Evolutionary conservation across 202 grass and related monocot genomes (phyloP), one percentile per base, ranked within the genome.

Genomic region (Panicum hallii): DNA sequence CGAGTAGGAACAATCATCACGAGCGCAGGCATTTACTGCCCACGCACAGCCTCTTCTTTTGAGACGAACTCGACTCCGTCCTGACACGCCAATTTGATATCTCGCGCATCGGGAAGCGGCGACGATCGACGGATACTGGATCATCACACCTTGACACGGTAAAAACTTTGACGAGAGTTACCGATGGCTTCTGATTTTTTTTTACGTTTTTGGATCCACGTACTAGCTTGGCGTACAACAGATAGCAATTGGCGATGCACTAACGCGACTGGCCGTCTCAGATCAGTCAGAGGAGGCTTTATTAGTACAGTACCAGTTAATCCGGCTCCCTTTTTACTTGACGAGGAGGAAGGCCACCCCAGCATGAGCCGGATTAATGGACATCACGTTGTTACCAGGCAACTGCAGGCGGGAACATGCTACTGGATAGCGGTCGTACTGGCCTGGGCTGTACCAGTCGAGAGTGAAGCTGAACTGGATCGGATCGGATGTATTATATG

Each of bases 1-100:
- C 6, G 26, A 0, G 26, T 73, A 80, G 76, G 67, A 80, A 63
- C 67, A 79, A 65, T 80, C 46, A 65, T 86, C 75, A 55, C 84
- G 2, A 15, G 3, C 36, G 43, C 74, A 62, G 41, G 53, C 65
- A 71, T 40, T 74, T 50, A 44, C 58, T 41, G 16, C 19, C 20
- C 17, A 6, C 5, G 11, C 3, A 1, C 26, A 1, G 16, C 58
- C 15, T 6, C 38, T n/a, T 36, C 50, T 28, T 54, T 79, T 36
- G 32, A 79, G 11, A 45, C 16, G 67, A 82, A 72, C 46, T 34
- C 16, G 62, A 26, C 56, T 41, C 9, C 16, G 26, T 74, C 20
- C 81, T 30, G 67, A 15, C 83, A 63, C 23, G 16, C 23, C 65
- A 44, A 52, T 71, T 46, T 62, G 58, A 44, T 30, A 17, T 63